A percentile compares a stretch with the other conserved stretches of the same genome.
phyloP scores from a whole-genome alignment of 2,329 filamentous ascomycete species.

The Ophiosphaerella korrae region DNA sequence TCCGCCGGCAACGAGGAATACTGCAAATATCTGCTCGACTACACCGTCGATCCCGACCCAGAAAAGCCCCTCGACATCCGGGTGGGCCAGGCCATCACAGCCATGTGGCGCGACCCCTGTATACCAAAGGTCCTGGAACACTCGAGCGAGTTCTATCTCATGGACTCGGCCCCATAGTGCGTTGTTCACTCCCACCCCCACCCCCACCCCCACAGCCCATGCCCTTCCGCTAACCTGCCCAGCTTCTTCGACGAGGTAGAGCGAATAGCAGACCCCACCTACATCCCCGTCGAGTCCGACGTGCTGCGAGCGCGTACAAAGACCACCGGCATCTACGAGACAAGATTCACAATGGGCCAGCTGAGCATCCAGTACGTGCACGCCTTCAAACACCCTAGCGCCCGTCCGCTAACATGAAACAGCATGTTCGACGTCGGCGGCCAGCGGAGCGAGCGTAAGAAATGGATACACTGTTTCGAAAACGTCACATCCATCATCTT shows the following conservation, averaged over 20 bases:
- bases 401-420: conserved; percentile 39
- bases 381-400: conserved; percentile 9
- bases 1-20: conserved; percentile 73
- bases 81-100: conserved; percentile 81
- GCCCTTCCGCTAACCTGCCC: conserved; percentile 19
- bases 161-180: conserved; percentile 99
- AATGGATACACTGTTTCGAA: conserved; percentile 99
- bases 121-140: conserved; percentile 85
- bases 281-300: conserved; percentile 92
- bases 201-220: too few relatives aligned
- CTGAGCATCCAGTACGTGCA: conserved; percentile 91
- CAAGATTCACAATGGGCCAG: conserved; percentile 97
- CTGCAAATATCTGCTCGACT: conserved; percentile 81
- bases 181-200: conserved; percentile 39
- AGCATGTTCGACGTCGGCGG: conserved; percentile 99
- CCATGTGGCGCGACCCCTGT: conserved; percentile 88
- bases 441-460: conserved; percentile 96
- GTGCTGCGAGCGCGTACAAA: conserved; percentile 95
- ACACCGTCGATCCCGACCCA: conserved; percentile 88
- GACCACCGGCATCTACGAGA: conserved; percentile 99
- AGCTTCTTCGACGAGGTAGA: conserved; percentile 96
- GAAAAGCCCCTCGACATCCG: conserved; percentile 80
- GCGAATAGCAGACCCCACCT: conserved; percentile 82
- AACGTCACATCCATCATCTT: conserved; percentile 99
- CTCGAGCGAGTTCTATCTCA: conserved; percentile 97